Base-by-base conservation (phyloP, 2,329 filamentous ascomycete genomes). In the Talaromyces piceae region DNA sequence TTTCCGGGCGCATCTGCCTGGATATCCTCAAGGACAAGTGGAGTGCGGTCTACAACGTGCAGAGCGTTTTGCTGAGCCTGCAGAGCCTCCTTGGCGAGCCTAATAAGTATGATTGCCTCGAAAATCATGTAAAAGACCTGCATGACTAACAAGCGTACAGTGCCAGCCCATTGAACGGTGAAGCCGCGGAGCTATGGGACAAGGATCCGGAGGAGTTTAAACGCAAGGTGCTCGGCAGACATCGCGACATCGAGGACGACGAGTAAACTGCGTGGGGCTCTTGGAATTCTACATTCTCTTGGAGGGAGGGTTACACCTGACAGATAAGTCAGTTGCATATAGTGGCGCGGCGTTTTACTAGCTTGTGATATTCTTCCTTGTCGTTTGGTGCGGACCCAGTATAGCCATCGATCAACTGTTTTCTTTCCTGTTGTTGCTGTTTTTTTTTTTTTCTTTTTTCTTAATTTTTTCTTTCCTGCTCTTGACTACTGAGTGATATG, bases 1-100 rank as follows among this genome's bases (percentile, higher is more conserved):
- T 98, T 75, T 91, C 87, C 3, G 93, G 93, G 37, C 82, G 93
- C 51, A 98, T 98, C 71, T 98, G 93, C 70, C 79, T 98, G 55
- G 94, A 98, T 66, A 98, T 98, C 60, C 78, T 98, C 58, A 97
- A 96, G 79, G 93, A 97, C 71, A 96, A 96, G 76, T 98, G 93
- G 93, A 95, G 90, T 54, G 90, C 93, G 16, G 91, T 94, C 41
- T 94, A 96, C 79, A 97, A 97, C 66, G 90, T 95, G 56, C 88
- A 94, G 70, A 95, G 87, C 44, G 88, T 98, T 44, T 76, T 98
- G 50, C 71, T 98, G 63, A 97, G 91, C 61, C 73, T 98, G 71
- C 93, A 98, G 73, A 96, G 91, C 71, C 75, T 98, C 64, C 79
- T 98, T 27, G 93, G 91, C 23, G 93, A 98, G 73, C 93, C 93